Evolutionary conservation across 176 grass and related monocot species (phyloP).

Genomic region (Aegilops bicornis): DNA sequence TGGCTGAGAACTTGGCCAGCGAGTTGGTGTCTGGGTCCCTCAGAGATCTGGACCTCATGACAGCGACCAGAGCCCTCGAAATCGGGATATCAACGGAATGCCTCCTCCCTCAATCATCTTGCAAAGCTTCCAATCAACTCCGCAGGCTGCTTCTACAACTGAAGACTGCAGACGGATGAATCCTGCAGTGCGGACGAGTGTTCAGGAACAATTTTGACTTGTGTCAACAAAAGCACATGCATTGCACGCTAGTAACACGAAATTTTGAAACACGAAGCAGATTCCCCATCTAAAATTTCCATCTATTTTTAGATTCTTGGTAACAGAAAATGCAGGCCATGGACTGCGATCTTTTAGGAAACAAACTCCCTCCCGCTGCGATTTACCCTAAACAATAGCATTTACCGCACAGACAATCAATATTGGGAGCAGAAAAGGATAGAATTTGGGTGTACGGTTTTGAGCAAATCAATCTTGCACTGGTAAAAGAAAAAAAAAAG

Average conservation of each 20-base stretch:
- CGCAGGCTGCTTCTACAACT: neutral
- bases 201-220: neutral
- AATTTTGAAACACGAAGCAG: neutral
- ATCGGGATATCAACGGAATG: slow-evolving; percentile 92
- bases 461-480: neutral
- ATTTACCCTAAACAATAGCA: slow-evolving; percentile 17
- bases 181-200: slow-evolving; percentile 36
- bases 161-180: neutral
- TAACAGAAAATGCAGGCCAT: neutral
- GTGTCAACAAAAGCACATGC: neutral
- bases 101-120: slow-evolving; percentile 81
- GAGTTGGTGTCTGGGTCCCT: slow-evolving; percentile 97
- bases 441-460: neutral
- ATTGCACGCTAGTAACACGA: neutral
- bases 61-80: slow-evolving; percentile 71
- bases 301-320: neutral
- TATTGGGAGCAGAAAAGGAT: neutral
- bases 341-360: neutral
- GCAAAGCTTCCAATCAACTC: neutral
- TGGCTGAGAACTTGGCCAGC: slow-evolving; percentile 74
- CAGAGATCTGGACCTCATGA: slow-evolving; percentile 88
- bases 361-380: neutral
- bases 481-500: neutral
- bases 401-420: slow-evolving; percentile 28
- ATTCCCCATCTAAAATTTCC: neutral